Conservation (phyloP, 1,284 basidiomycete species). For the Inonotus hispidus region DNA sequence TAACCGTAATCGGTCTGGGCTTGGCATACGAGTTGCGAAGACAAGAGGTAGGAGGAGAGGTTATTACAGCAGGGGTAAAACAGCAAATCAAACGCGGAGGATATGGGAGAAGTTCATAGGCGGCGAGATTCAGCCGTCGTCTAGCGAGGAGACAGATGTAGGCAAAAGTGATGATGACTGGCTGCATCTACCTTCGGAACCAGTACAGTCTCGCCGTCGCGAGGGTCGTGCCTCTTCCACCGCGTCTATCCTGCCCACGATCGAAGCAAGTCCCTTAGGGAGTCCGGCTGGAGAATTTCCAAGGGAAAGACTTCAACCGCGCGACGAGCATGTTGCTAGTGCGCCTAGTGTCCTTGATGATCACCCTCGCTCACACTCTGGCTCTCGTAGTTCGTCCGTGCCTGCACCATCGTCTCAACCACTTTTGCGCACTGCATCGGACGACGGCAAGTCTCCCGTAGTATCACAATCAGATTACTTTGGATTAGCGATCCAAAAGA, state of each 20-base stretch:
- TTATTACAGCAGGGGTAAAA: not conserved
- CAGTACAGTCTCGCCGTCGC: not conserved
- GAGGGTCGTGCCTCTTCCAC: not conserved
- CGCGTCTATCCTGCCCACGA: conserved; percentile 8
- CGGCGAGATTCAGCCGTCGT: conserved; percentile 6
- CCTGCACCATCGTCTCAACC: conserved; percentile 10
- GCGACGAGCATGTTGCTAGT: not conserved
- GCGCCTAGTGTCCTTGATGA: not conserved
- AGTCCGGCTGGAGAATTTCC: conserved; percentile 6
- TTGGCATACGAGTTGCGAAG: conserved; percentile 4
- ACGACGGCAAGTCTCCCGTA: conserved; percentile 3
- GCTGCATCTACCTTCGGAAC: conserved; percentile 11
- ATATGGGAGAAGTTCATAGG: conserved; percentile 18
- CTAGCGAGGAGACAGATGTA: conserved; percentile 14
- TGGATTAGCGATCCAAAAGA: conserved; percentile 6
- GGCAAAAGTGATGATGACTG: conserved; percentile 12
- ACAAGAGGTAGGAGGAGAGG: conserved; percentile 11
- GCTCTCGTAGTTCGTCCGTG: conserved; percentile 11
- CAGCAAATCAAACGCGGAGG: conserved; percentile 11
- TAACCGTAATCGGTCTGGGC: conserved; percentile 1
- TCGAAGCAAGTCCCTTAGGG: conserved; percentile 15
- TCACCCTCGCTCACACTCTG: not conserved
- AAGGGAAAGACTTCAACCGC: not conserved
- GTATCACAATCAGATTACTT: conserved; percentile 8
- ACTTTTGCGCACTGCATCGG: conserved; percentile 10